Evolutionary conservation across 305 asterid genomes (phyloP).

Genomic region (Fraxinus xanthoxyloides): DNA sequence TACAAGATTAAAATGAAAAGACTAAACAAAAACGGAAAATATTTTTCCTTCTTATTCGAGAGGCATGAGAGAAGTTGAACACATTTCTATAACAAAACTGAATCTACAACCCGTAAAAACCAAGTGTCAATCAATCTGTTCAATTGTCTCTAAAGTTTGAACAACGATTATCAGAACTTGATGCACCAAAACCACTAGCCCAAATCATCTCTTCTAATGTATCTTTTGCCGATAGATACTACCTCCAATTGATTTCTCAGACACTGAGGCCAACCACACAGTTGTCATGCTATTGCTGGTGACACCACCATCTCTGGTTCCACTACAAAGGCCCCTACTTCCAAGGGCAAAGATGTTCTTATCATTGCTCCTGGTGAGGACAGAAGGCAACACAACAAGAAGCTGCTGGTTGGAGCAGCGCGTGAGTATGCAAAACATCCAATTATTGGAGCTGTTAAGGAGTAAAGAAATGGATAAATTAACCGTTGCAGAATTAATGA

Average conservation of each 20-base stretch:
- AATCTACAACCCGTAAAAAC: constrained; percentile 23
- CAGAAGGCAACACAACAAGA: constrained; percentile 56
- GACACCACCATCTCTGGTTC: constrained; percentile 44
- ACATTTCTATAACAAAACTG: constrained; percentile 3
- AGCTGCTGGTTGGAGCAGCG: constrained; percentile 60
- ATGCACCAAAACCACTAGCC: constrained; percentile 30
- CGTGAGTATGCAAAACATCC: constrained; percentile 55
- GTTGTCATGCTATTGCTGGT: constrained; percentile 37
- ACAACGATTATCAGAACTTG: constrained; percentile 20
- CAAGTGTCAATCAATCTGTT: constrained; percentile 26
- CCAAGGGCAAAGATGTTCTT: constrained; percentile 46
- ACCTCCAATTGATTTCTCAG: constrained; percentile 34
- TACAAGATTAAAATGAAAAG: background rate
- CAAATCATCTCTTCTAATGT: constrained; percentile 23
- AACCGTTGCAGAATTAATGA: background rate
- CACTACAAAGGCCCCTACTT: constrained; percentile 65
- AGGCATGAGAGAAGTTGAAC: background rate
- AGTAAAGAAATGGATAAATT: background rate
- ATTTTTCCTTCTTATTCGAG: background rate
- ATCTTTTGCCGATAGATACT: constrained; percentile 15
- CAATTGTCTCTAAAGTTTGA: background rate
- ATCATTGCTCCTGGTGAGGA: constrained; percentile 34
- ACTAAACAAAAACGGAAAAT: background rate
- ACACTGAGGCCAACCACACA: constrained; percentile 40
- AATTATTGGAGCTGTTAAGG: background rate